Conservation (phyloP, 768 basidiomycete genomes). For the Favolaschia claudopus region DNA sequence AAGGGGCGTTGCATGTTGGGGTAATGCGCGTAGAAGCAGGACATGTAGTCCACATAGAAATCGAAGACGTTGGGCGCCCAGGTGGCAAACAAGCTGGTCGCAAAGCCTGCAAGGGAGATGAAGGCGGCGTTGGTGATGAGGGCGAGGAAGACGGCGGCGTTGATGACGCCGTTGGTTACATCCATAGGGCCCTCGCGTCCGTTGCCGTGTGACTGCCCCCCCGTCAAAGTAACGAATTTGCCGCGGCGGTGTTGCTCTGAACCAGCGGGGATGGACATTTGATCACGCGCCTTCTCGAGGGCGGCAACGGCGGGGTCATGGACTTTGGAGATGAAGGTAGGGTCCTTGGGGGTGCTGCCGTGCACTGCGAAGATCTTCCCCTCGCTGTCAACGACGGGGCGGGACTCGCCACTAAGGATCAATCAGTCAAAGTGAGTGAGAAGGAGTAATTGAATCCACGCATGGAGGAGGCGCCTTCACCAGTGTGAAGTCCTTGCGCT, state of each 20-base stretch:
- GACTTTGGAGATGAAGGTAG: not conserved
- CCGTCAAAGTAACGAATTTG: not conserved
- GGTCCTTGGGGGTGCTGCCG: constrained; percentile 3
- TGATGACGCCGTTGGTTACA: not conserved
- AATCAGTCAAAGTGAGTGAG: too few relatives aligned
- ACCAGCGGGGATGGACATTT: too few relatives aligned
- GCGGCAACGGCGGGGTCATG: not conserved
- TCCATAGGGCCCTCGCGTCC: not conserved
- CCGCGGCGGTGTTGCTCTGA: constrained; percentile 12
- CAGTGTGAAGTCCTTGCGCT: too few relatives aligned
- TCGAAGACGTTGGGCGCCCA: constrained; percentile 24
- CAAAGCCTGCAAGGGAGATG: constrained; percentile 17
- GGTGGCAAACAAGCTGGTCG: constrained; percentile 18
- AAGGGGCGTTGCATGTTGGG: constrained; percentile 22
- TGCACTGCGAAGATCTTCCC: constrained; percentile 11
- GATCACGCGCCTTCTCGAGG: not conserved
- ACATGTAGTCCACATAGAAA: constrained; percentile 13
- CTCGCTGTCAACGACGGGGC: constrained; percentile 1
- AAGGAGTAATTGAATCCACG: too few relatives aligned
- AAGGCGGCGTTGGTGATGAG: constrained; percentile 9
- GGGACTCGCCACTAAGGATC: too few relatives aligned
- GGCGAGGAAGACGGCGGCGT: not conserved
- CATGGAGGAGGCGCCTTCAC: too few relatives aligned
- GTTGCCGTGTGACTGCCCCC: not conserved
- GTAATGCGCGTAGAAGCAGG: not conserved